Evolutionary conservation across 2,329 filamentous ascomycete genomes (phyloP), one percentile per base, ranked within the genome.

Genomic region (Aspergillus ustus): DNA sequence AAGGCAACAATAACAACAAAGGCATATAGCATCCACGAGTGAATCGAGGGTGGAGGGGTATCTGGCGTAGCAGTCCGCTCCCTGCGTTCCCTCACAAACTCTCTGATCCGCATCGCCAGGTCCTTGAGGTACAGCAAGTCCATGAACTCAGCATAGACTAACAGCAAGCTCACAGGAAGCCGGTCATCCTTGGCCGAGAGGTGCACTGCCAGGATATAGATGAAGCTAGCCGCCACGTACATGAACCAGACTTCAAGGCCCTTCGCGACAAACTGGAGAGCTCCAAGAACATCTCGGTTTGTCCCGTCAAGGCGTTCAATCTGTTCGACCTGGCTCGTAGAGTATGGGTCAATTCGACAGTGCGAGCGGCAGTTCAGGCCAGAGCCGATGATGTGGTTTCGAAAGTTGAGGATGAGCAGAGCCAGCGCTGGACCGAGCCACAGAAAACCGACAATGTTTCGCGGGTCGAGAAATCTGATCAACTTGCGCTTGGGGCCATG

Each of bases 51-150:
- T 2, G 34, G 34, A 40, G 34, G 8, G 15, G 34, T 13, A 19
- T 11, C 19, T 4, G 17, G 11, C 9, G 9, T 7, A 6, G 31
- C 3, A 15, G 50, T 22, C 3, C 7, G 15, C 9, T 29, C 15
- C 7, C 4, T 31, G 15, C 7, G 22, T 15, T 37, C 29, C 31
- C 13, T 17, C 13, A 34, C n/a, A 9, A 52, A 22, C 6, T 52
- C 29, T 9, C 19, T 13, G 8, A 34, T 34, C 4, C 37, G 37
- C 11, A 52, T 22, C 2, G 50, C 50, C n/a, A 52, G 19, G 29
- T 52, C 50, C 13, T 52, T 52, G 9, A 52, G 50, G 9, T 52
- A 52, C 17, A 52, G 50, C 17, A 52, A n/a, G 11, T 52, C 50
- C 50, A 52, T 37, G 2, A 52, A 52, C 19, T 52, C 50, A 2